phyloP scores from a whole-genome alignment of 2,329 filamentous ascomycete species.

The Calonectria pseudoreteaudii region DNA sequence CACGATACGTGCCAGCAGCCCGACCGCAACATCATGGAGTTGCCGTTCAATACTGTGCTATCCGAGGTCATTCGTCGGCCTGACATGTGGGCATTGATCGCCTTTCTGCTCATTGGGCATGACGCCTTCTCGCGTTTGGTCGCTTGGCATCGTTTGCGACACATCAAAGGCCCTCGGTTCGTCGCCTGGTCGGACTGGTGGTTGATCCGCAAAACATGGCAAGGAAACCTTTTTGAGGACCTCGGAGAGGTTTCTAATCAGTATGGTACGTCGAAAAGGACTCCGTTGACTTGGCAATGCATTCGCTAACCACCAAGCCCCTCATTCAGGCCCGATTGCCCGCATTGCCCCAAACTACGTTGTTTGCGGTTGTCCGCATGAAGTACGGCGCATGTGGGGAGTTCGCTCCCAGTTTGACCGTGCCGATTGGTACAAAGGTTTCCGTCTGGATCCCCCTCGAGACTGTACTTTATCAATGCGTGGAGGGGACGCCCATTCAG shows the following conservation, averaged over 20 bases:
- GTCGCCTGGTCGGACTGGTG: conserved; percentile 22
- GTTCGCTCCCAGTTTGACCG: conserved; percentile 20
- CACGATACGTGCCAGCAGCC: too few species aligned
- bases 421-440: conserved; percentile 21
- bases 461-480: conserved; percentile 21
- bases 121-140: background rate
- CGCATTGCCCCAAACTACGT: conserved; percentile 22
- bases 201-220: conserved; percentile 20
- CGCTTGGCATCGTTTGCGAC: conserved; percentile 14
- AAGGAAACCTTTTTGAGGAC: conserved; percentile 15
- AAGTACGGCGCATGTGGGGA: conserved; percentile 18
- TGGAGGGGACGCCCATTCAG: conserved; percentile 4
- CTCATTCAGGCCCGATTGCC: conserved; percentile 6
- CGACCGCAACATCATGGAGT: background rate
- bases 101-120: background rate
- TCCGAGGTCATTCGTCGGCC: background rate
- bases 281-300: too few species aligned
- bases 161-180: conserved; percentile 12
- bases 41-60: background rate
- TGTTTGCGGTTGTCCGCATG: conserved; percentile 11
- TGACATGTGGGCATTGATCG: background rate
- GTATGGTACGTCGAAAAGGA: background rate
- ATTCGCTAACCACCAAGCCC: background rate
- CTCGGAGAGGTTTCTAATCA: conserved; percentile 19
- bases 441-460: conserved; percentile 13